Evolutionary conservation across 352 stramenopile genomes (phyloP), one percentile per base, ranked within the genome.

Genomic region (Thalassiosira oceanica): DNA sequence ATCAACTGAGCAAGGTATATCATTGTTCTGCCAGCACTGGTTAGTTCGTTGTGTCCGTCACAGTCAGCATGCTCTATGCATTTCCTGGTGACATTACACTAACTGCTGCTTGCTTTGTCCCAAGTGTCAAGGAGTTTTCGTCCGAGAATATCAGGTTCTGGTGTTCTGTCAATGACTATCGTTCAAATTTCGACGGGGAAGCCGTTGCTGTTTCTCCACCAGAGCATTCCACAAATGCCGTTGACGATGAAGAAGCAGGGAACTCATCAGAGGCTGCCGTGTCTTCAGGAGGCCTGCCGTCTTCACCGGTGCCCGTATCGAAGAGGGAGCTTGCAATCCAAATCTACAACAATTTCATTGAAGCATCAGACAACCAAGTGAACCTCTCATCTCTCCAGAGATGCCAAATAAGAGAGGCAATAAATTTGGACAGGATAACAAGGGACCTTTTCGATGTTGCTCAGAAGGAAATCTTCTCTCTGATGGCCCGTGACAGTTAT

Each of bases 401-500:
- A 37, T 36, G 13, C 36, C 51, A 78, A 7, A 53, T 74, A 28
- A 52, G 60, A 56, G 53, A 27, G 37, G 60, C 61, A 3, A 48
- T 73, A 10, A 61, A 78, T 23, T 39, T 46, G 8, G 49, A 29
- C 0, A 24, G 24, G 27, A 33, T 55, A 8, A 63, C 16, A 15
- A 67, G 48, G 61, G 37, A 78, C 15, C 70, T 46, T 45, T 74
- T 78, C 46, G 67, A 78, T 41, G 37, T n/a, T 2, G 60, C 53
- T 13, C 52, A 74, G 41, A 65, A 43, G 51, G 67, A 78, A 63
- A 74, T 78, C 18, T 73, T 78, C 29, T 42, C 37, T 1, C 46
- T 78, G 7, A 78, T 78, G 67, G 61, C 51, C 21, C 60, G 48
- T 31, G 67, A 78, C 18, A 63, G 37, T 0, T 78, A 78, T 31